phyloP scores from a whole-genome alignment of 352 stramenopile species.

The Pythium myriotylum region DNA sequence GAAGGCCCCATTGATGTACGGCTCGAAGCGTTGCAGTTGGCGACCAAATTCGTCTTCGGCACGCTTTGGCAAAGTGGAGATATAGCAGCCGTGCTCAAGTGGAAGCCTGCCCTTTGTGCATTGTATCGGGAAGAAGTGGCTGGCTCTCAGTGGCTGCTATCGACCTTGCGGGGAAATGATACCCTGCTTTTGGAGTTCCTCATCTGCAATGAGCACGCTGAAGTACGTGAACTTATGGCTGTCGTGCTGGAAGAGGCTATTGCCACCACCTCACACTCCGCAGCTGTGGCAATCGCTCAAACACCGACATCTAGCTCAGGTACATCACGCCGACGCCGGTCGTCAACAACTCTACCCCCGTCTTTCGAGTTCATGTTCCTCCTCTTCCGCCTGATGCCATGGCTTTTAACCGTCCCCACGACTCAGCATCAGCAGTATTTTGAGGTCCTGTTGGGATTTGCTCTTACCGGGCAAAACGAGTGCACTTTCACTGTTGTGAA shows the following conservation, averaged over 20 bases:
- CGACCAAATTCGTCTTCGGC: conserved; percentile 86
- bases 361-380: conserved; percentile 86
- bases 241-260: conserved; percentile 74
- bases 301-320: conserved; percentile 2
- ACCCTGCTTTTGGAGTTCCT: conserved; percentile 73
- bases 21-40: conserved; percentile 74
- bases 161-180: conserved; percentile 63
- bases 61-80: conserved; percentile 85
- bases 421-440: conserved; percentile 78
- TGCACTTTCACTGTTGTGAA: conserved; percentile 83
- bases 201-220: conserved; percentile 61
- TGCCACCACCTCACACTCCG: conserved; percentile 37
- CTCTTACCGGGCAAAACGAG: conserved; percentile 82
- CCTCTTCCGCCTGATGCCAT: conserved; percentile 78
- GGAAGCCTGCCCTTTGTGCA: conserved; percentile 62
- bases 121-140: conserved; percentile 75
- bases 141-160: conserved; percentile 75
- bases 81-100: conserved; percentile 71
- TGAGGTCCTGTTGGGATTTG: conserved; percentile 73
- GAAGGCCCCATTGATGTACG: conserved; percentile 63
- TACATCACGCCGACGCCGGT: conserved; percentile 16
- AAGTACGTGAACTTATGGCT: conserved; percentile 74
- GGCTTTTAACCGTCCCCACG: conserved; percentile 65
- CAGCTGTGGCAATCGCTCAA: conserved; percentile 11
- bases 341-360: conserved; percentile 44